These are phyloP conservation scores for Paracamarosporium sp. DNA, from an alignment of 2,329 filamentous ascomycete genomes.

Conservation along the genomic window DNA sequence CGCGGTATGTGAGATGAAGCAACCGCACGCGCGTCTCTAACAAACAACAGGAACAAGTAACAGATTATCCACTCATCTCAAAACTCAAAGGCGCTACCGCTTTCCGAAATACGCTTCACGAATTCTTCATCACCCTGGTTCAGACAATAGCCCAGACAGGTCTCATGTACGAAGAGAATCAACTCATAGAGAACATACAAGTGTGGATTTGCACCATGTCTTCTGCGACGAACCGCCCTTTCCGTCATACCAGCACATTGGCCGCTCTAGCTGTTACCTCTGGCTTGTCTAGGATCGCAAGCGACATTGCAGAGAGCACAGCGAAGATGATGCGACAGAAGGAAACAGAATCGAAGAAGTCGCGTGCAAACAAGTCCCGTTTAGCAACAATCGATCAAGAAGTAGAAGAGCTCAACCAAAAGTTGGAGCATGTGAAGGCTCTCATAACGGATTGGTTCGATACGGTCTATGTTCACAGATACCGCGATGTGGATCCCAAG, in stretches of 20 bases:
- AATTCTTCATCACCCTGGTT: constrained; percentile 81
- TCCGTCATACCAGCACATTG: constrained; percentile 91
- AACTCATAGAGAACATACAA: constrained; percentile 86
- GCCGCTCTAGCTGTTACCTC: constrained; percentile 81
- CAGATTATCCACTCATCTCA: constrained; percentile 90
- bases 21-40: constrained; percentile 16
- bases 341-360: constrained; percentile 77
- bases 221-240: constrained; percentile 83
- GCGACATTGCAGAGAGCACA: constrained; percentile 72
- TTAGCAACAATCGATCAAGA: constrained; percentile 75
- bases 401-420: constrained; percentile 72
- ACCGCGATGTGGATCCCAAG: constrained; percentile 88
- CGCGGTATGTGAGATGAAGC: constrained; percentile 62
- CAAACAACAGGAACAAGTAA: constrained; percentile 68
- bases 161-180: constrained; percentile 75
- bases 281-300: constrained; percentile 76
- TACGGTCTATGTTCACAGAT: constrained; percentile 91
- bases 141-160: constrained; percentile 82
- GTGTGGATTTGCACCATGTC: constrained; percentile 93
- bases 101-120: constrained; percentile 78
- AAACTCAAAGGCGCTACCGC: constrained; percentile 76
- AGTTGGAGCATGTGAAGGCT: constrained; percentile 72
- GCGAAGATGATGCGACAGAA: constrained; percentile 80
- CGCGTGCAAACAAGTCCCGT: constrained; percentile 78
- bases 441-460: constrained; percentile 88